Percentiles rank a stretch among this genome's conserved stretches.
Evolutionary conservation across 495 filamentous ascomycete genomes (phyloP).

Genomic region (Terfezia boudieri): DNA sequence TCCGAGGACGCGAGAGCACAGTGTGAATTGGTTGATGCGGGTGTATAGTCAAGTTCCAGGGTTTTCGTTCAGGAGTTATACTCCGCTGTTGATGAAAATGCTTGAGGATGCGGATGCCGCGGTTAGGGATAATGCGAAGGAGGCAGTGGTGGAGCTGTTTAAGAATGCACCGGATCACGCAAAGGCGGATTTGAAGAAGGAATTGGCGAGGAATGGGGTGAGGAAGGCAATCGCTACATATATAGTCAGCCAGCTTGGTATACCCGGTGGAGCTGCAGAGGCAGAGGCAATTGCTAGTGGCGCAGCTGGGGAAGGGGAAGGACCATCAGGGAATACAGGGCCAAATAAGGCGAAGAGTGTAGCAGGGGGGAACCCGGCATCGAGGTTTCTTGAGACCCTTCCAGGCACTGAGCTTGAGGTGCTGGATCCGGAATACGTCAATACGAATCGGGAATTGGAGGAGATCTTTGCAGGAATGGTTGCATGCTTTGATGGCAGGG

Average conservation of each 20-base stretch:
- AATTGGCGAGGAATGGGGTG: constrained; percentile 55
- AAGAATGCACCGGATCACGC: constrained; percentile 54
- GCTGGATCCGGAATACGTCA: constrained; percentile 59
- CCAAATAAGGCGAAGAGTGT: constrained; percentile 20
- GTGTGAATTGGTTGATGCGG: constrained; percentile 63
- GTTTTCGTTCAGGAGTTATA: constrained; percentile 59
- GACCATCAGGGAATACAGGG: background rate
- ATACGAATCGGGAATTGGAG: constrained; percentile 61
- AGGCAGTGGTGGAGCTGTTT: constrained; percentile 65
- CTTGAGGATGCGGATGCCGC: constrained; percentile 73
- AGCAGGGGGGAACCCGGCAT: constrained; percentile 28
- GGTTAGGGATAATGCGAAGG: constrained; percentile 66
- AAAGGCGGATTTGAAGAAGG: constrained; percentile 69
- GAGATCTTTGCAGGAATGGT: constrained; percentile 64
- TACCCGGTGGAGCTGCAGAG: constrained; percentile 30
- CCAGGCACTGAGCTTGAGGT: constrained; percentile 37
- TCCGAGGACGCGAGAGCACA: constrained; percentile 55
- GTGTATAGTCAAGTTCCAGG: constrained; percentile 19
- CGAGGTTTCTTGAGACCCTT: constrained; percentile 23
- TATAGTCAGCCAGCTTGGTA: constrained; percentile 49
- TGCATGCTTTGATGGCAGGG: constrained; percentile 62
- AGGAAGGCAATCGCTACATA: constrained; percentile 60
- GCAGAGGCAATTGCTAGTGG: constrained; percentile 11
- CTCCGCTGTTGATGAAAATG: constrained; percentile 57
- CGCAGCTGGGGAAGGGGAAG: background rate